phyloP scores from a whole-genome alignment of 2,329 filamentous ascomycete species.

The Trematosphaeria pertusa region DNA sequence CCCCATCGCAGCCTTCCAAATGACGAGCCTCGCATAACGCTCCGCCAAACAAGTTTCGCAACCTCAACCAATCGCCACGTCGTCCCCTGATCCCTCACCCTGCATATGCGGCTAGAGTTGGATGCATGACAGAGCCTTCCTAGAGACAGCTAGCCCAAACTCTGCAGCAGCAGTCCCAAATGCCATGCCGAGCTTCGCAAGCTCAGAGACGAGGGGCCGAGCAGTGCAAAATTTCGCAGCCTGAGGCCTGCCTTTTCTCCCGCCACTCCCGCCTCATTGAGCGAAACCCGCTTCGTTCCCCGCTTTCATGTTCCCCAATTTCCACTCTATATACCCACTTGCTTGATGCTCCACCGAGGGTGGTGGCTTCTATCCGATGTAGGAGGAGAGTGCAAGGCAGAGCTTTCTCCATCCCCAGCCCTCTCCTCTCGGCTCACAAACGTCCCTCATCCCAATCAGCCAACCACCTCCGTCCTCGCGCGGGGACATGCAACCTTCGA shows the following conservation, averaged over 20 bases:
- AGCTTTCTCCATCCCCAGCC: background rate
- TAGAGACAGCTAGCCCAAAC: constrained; percentile 32
- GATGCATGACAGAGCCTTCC: constrained; percentile 41
- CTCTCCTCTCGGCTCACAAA: constrained; percentile 11
- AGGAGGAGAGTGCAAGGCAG: background rate
- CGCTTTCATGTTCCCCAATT: background rate
- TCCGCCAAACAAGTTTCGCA: constrained; percentile 3
- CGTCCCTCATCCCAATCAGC: constrained; percentile 8
- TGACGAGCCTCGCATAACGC: too few species aligned
- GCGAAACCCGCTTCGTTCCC: background rate
- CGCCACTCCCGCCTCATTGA: background rate
- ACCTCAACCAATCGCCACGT: constrained; percentile 11
- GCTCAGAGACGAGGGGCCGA: background rate
- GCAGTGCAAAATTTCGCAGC: constrained; percentile 2
- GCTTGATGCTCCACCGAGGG: background rate
- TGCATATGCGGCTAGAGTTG: constrained; percentile 49
- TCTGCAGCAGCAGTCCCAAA: constrained; percentile 16
- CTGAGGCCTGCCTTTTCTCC: constrained; percentile 6
- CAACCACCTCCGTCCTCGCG: constrained; percentile 16
- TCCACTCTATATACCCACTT: background rate
- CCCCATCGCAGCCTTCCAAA: background rate
- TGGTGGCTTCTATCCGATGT: background rate
- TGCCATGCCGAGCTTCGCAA: constrained; percentile 20
- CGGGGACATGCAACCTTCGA: constrained; percentile 12
- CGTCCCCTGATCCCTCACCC: constrained; percentile 33